These are phyloP conservation scores for Tillandsia leiboldiana DNA, from an alignment of 176 grass and related monocot genomes.

Conservation along the genomic window DNA sequence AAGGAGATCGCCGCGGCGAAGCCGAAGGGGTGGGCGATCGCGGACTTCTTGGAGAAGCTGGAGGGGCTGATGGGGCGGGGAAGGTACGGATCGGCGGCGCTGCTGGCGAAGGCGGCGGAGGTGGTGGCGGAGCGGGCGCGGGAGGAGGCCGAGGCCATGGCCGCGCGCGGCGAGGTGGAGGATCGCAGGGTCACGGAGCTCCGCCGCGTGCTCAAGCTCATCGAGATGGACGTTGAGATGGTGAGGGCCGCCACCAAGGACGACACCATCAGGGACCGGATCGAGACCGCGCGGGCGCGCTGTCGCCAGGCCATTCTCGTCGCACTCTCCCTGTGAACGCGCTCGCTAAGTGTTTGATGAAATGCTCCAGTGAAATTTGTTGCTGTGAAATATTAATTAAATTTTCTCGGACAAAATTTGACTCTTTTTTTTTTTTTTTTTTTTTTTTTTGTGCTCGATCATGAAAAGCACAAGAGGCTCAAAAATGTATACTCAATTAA, in stretches of 20 bases:
- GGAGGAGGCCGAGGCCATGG: slow-evolving; percentile 65
- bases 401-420: too few relatives aligned
- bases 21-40: slow-evolving; percentile 71
- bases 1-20: slow-evolving; percentile 62
- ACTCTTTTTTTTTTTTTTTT: too few relatives aligned
- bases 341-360: neutral
- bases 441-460: too few relatives aligned
- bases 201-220: slow-evolving; percentile 50
- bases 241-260: slow-evolving; percentile 87
- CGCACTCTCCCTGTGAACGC: slow-evolving; percentile 60
- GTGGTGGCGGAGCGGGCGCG: slow-evolving; percentile 62
- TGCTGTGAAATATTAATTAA: too few relatives aligned
- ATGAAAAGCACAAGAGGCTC: too few relatives aligned
- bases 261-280: slow-evolving; percentile 62
- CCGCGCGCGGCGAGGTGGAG: slow-evolving; percentile 54
- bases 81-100: slow-evolving; percentile 32
- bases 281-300: slow-evolving; percentile 57
- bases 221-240: slow-evolving; percentile 92
- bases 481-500: too few relatives aligned
- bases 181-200: slow-evolving; percentile 67
- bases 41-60: slow-evolving; percentile 73
- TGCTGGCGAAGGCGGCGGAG: slow-evolving; percentile 51
- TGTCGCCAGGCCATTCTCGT: slow-evolving; percentile 91
- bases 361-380: neutral
- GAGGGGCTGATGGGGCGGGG: slow-evolving; percentile 61